Base-by-base conservation (phyloP, 192 early-diverging fungal species). In the Coemansia sp. region DNA sequence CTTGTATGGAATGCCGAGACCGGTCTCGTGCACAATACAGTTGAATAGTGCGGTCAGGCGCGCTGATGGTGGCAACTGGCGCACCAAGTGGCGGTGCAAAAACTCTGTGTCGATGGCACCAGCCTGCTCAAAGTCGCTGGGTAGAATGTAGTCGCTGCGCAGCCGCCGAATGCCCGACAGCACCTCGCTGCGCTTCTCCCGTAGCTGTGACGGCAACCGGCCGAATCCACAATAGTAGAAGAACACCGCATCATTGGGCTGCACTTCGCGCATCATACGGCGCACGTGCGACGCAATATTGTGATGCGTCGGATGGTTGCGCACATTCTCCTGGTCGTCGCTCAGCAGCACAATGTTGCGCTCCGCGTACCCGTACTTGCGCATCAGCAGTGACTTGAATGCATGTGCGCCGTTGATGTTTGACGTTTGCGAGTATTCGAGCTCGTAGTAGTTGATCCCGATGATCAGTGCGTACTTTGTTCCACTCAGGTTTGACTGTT, bases 161-260 rank as follows among this genome's bases (percentile, higher is more conserved):
- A 82, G 84, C 62, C 22, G 76, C 66, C 66, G 84, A 79, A 79
- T 87, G 59, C 45, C 79, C 68, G 49, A 19, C 45, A 80, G 39
- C 12, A 61, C 70, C 65, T 82, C 67, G 32, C 61, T 50, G 57
- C 52, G 66, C 2, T 53, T 59, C 2, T 73, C 71, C 10, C 45
- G 51, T 2, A 73, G 55, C 59, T 79, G 76, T 22, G 59, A 17
- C 15, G 76, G 70, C 32, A 80, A 82, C 11, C 83, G 76, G 27
- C 91, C 86, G 62, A 90, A 90, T 29, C 93, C 93, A 57, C 84
- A 89, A 66, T 81, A 93, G 72, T 91, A 89, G 71, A 93, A 87
- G 64, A 90, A 88, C 60, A 93, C 77, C 7, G 87, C 86, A 66
- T 92, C 91, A 55, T 87, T 87, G 48, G 92, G 84, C 27, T 76